Evolutionary conservation across 2,329 filamentous ascomycete genomes (phyloP).

Genomic region (Trichoderma asperellum): DNA sequence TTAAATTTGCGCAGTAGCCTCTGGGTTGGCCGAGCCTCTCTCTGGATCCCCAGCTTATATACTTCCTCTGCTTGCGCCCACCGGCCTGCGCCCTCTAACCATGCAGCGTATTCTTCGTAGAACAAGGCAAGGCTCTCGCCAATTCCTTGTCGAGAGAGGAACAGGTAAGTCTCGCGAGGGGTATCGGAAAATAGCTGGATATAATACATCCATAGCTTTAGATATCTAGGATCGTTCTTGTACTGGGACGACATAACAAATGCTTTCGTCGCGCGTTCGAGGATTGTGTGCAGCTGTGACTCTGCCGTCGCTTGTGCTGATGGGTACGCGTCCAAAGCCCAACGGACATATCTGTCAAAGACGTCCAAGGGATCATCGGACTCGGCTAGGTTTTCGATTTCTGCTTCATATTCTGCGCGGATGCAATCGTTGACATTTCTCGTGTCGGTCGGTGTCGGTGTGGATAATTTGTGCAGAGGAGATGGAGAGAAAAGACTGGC

Average conservation of each 20-base stretch:
- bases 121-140: constrained; percentile 87
- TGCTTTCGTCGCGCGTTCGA: constrained; percentile 89
- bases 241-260: constrained; percentile 87
- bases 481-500: constrained; percentile 77
- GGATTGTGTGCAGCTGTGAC: constrained; percentile 84
- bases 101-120: constrained; percentile 95
- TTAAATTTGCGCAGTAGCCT: constrained; percentile 85
- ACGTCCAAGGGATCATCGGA: constrained; percentile 94
- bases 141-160: constrained; percentile 83
- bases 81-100: constrained; percentile 81
- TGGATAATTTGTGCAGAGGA: constrained; percentile 59
- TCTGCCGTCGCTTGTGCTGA: constrained; percentile 89
- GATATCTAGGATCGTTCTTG: constrained; percentile 91
- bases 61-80: constrained; percentile 95
- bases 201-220: constrained; percentile 93
- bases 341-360: constrained; percentile 95
- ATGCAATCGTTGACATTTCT: constrained; percentile 77
- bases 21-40: constrained; percentile 80
- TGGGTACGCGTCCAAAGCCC: constrained; percentile 94
- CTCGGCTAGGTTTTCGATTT: constrained; percentile 77
- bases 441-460: constrained; percentile 72
- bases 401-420: constrained; percentile 82
- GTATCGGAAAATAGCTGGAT: constrained; percentile 90
- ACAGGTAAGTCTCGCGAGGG: constrained; percentile 91
- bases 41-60: constrained; percentile 85